Evolutionary conservation across 2,329 filamentous ascomycete genomes (phyloP), one percentile per base, ranked within the genome.

Genomic region (Tolypocladium amazonense): DNA sequence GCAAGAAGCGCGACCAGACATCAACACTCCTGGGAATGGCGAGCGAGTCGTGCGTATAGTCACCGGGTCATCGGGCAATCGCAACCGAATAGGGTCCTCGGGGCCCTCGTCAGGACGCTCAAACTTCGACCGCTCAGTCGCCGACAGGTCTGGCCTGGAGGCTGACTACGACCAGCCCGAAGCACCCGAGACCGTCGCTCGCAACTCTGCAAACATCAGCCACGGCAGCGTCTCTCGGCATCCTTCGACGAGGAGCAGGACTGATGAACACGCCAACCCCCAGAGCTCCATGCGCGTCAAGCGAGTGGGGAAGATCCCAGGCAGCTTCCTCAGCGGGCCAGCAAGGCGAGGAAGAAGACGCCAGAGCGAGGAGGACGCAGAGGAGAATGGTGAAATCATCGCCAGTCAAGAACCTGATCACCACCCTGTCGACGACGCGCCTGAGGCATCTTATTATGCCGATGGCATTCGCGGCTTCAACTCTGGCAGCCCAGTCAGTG

Each of bases 271-370:
- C 39, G 74, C 76, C 39, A 86, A 83, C 18, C 76, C 85, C 1
- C 88, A 90, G 62, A 87, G 87, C 66, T 91, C 90, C 0, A 84
- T 92, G 79, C 83, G 90, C 6, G 79, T 92, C 61, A 93, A 92
- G 74, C 81, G 89, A 62, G 83, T 90, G 18, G 88, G 87, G 20
- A 89, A 90, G 72, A 79, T 88, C 9, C 84, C 88, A 2, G 90
- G 90, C 1, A 88, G 85, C 61, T 92, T 93, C 65, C 77, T 94
- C 27, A 91, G 89, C 65, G 90, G 89, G 1, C 90, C 90, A 35
- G 89, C 90, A 25, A 83, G 90, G 59, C 81, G 91, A 65, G 90
- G 89, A 33, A 82, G 88, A 62, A 80, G 86, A 64, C 78, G 85
- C 60, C 81, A 81, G 66, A 89, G 86, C 66, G 86, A 88, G 63